Evolutionary conservation across 2,329 filamentous ascomycete species (phyloP).

Genomic region (Colletotrichum phormii): DNA sequence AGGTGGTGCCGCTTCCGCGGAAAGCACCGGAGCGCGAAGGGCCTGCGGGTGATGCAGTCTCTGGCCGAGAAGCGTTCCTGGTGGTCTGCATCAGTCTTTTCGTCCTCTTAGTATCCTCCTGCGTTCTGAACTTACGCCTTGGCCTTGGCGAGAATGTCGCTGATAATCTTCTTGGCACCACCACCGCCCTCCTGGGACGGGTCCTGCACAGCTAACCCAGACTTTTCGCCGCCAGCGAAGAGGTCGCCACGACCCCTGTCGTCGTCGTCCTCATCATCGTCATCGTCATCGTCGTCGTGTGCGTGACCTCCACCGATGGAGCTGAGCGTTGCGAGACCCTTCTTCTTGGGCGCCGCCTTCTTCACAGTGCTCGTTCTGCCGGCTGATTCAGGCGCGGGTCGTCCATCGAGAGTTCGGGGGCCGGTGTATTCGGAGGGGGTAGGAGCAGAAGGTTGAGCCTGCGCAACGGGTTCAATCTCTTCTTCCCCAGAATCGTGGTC

Average conservation of each 20-base stretch:
- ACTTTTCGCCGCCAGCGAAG: conserved; percentile 89
- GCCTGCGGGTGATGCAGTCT: conserved; percentile 60
- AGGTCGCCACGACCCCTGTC: conserved; percentile 73
- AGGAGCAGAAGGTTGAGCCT: conserved; percentile 36
- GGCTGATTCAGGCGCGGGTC: conserved; percentile 61
- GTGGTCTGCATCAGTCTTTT: conserved; percentile 43
- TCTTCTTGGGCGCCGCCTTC: conserved; percentile 63
- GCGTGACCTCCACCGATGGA: conserved; percentile 65
- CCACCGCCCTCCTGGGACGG: conserved; percentile 59
- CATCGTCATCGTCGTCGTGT: conserved; percentile 70
- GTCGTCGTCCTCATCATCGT: conserved; percentile 66
- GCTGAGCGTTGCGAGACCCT: conserved; percentile 70
- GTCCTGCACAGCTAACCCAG: conserved; percentile 76
- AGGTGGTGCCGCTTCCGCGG: conserved; percentile 77
- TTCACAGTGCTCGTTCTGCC: conserved; percentile 45
- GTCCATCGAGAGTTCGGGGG: conserved; percentile 72
- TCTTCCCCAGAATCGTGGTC: conserved; percentile 61
- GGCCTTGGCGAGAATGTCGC: conserved; percentile 74
- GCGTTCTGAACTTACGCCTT: conserved; percentile 60
- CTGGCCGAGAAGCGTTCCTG: conserved; percentile 72
- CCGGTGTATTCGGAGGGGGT: conserved; percentile 64
- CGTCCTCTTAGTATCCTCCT: neutral
- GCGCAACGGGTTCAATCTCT: conserved; percentile 53
- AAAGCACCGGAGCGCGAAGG: conserved; percentile 68
- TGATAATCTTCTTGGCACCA: conserved; percentile 66